Conservation (phyloP, 257 asterid species). For the Forsythia suspensa region DNA sequence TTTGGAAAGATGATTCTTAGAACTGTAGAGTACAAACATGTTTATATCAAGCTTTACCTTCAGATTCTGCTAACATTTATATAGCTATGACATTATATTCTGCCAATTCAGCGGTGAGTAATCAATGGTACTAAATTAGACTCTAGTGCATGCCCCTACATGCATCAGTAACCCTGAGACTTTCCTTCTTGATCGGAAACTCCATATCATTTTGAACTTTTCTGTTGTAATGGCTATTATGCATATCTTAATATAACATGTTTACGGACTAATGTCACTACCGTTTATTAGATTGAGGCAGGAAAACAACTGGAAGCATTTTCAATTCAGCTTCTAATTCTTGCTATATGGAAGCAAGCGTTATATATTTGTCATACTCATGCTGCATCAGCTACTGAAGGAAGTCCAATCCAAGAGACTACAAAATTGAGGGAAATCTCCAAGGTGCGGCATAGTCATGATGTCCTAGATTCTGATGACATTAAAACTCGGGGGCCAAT, state of each 20-base stretch:
- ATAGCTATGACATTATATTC: not conserved
- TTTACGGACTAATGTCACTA: slow-evolving; percentile 16
- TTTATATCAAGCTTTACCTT: not conserved
- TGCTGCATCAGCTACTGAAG: slow-evolving; percentile 79
- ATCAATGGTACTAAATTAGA: not conserved
- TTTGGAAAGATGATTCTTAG: not conserved
- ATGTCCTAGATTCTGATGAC: slow-evolving; percentile 40
- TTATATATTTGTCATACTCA: slow-evolving; percentile 72
- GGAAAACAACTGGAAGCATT: slow-evolving; percentile 77
- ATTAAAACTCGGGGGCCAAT: slow-evolving; percentile 33
- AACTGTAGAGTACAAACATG: not conserved
- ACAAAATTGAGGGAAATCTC: slow-evolving; percentile 42
- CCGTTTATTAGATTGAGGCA: slow-evolving; percentile 49
- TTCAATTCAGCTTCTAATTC: slow-evolving; percentile 78
- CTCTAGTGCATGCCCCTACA: not conserved
- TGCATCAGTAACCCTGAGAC: not conserved
- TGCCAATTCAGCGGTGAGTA: not conserved
- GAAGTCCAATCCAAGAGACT: slow-evolving; percentile 50
- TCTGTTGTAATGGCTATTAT: not conserved
- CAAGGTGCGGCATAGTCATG: slow-evolving; percentile 32
- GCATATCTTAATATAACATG: not conserved
- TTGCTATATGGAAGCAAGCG: slow-evolving; percentile 96
- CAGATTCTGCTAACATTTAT: not conserved
- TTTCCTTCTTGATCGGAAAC: not conserved
- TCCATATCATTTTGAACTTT: not conserved